Conservation (phyloP, 441 rosid species). For the Capsella rubella region DNA sequence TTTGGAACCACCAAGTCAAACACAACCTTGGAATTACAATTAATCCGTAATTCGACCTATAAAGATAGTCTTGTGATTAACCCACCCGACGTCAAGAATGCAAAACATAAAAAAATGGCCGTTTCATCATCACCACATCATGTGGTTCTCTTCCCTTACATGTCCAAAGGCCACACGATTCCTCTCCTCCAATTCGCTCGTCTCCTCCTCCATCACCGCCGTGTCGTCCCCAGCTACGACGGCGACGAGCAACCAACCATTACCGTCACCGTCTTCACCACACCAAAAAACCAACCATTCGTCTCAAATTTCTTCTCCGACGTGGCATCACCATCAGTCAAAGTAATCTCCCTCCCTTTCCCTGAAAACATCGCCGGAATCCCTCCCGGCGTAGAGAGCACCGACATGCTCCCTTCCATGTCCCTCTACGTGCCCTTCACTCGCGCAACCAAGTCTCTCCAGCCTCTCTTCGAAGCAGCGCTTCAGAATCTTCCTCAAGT, state of each 20-base stretch:
- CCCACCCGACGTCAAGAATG: neutral
- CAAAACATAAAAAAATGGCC: conserved; percentile 4
- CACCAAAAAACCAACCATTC: conserved; percentile 65
- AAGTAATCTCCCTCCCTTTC: conserved; percentile 57
- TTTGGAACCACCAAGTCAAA: neutral
- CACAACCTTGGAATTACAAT: neutral
- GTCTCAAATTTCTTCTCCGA: conserved; percentile 51
- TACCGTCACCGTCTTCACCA: conserved; percentile 64
- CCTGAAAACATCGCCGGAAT: conserved; percentile 53
- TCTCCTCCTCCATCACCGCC: conserved; percentile 61
- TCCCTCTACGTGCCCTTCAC: conserved; percentile 56
- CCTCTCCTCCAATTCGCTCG: conserved; percentile 72
- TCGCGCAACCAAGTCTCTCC: conserved; percentile 65
- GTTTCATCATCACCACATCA: conserved; percentile 36
- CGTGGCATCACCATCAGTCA: conserved; percentile 23
- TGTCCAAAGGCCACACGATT: conserved; percentile 81
- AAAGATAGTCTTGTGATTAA: neutral
- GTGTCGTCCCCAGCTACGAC: neutral
- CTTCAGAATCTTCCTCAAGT: conserved; percentile 51
- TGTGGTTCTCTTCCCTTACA: conserved; percentile 71
- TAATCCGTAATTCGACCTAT: neutral
- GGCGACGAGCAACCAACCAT: neutral
- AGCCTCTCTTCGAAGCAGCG: conserved; percentile 54
- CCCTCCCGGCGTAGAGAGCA: conserved; percentile 66
- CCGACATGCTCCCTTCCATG: conserved; percentile 66